Conservation (phyloP, 2,329 filamentous ascomycete species). For the Endocalyx cinctus region DNA sequence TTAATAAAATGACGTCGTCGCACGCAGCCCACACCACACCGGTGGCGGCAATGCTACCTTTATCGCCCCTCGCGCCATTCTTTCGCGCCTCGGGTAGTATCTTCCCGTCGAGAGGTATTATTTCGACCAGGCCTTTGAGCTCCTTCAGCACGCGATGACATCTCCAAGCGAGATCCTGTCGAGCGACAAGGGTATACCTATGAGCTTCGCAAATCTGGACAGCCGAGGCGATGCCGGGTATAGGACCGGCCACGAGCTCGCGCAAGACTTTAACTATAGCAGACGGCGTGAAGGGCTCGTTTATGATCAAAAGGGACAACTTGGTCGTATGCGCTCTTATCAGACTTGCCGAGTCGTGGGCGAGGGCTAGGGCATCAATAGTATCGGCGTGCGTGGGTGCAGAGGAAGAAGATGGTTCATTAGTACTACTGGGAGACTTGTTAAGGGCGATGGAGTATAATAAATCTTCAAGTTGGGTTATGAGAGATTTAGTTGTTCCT, state of each 20-base stretch:
- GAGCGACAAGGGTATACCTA: constrained; percentile 59
- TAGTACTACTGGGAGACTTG: constrained; percentile 13
- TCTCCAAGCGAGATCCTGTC: constrained; percentile 57
- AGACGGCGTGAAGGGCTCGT: constrained; percentile 77
- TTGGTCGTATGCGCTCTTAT: constrained; percentile 83
- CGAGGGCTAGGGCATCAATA: constrained; percentile 61
- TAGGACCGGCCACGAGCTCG: constrained; percentile 66
- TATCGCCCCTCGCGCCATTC: constrained; percentile 36
- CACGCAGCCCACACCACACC: constrained; percentile 82
- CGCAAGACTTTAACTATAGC: constrained; percentile 67
- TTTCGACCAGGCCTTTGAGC: constrained; percentile 53
- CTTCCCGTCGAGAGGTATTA: constrained; percentile 57
- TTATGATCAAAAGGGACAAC: constrained; percentile 80
- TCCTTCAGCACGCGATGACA: constrained; percentile 59
- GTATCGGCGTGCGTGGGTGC: constrained; percentile 13
- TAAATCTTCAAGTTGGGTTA: constrained; percentile 38
- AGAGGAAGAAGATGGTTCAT: constrained; percentile 7
- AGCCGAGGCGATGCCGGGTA: constrained; percentile 70
- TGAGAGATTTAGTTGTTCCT: constrained; percentile 30
- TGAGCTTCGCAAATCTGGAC: constrained; percentile 59
- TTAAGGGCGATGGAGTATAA: constrained; percentile 35
- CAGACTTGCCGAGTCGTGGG: constrained; percentile 66
- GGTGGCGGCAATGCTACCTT: constrained; percentile 59
- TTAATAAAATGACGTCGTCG: constrained; percentile 64
- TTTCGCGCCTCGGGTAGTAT: constrained; percentile 43